Evolutionary conservation across 2,329 filamentous ascomycete genomes (phyloP).

Genomic region (Colletotrichum orchidophilum): DNA sequence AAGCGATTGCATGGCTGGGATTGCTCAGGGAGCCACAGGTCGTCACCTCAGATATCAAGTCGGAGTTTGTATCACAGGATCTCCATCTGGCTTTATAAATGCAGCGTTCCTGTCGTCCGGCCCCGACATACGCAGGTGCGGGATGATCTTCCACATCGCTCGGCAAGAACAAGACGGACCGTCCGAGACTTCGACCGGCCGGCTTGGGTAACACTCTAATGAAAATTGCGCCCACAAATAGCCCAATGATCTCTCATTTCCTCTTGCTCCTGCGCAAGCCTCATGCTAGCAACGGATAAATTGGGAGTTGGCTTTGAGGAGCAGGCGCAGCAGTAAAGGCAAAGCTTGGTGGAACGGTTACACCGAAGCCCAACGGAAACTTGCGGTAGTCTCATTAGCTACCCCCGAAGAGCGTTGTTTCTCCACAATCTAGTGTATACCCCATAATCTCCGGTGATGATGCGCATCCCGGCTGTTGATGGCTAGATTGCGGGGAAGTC

Average conservation of each 20-base stretch:
- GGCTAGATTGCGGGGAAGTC: slow-evolving; percentile 27
- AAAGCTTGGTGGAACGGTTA: slow-evolving; percentile 19
- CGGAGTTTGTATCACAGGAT: not conserved
- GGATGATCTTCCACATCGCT: slow-evolving; percentile 5
- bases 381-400: slow-evolving; percentile 2
- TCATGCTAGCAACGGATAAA: not conserved
- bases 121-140: not conserved
- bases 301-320: not conserved
- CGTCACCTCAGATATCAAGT: not conserved
- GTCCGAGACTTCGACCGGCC: not conserved
- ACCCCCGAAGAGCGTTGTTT: slow-evolving; percentile 19
- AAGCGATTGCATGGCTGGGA: slow-evolving; percentile 10
- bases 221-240: not conserved
- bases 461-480: slow-evolving; percentile 4
- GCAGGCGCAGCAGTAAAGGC: slow-evolving; percentile 11
- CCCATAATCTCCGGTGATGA: slow-evolving; percentile 21
- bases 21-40: not conserved
- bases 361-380: slow-evolving; percentile 6
- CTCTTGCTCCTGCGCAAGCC: slow-evolving; percentile 1
- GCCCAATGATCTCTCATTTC: slow-evolving; percentile 9
- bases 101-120: not conserved
- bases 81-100: slow-evolving; percentile 1
- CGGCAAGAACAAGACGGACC: not conserved
- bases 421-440: slow-evolving; percentile 29
- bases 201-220: slow-evolving; percentile 19